Base-by-base conservation (phyloP, 495 filamentous ascomycete species). In the Talaromyces nanjingensis region DNA sequence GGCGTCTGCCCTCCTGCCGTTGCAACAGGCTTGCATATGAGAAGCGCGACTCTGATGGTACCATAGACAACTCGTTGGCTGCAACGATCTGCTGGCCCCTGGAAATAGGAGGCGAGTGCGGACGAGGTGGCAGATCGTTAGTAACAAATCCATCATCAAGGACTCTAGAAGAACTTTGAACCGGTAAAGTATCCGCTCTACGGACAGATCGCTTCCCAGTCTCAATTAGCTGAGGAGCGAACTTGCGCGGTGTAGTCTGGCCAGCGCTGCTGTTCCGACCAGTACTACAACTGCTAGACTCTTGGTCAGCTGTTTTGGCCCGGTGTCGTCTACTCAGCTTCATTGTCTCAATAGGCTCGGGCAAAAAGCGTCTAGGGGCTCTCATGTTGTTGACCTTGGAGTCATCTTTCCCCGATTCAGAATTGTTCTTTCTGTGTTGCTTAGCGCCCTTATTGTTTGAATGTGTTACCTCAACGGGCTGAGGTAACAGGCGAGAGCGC, bases 221-320 rank as follows among this genome's bases (percentile, higher is more conserved):
- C 69, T 85, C 84, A 55, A 87, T 81, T 29, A 87, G 71, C 60
- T 86, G 78, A 2, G 85, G 86, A 24, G 77, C 73, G 65, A 87
- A 88, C 65, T 75, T 81, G 58, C 82, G 73, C 65, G 71, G 71
- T 64, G 64, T 56, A 18, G 63, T 68, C 18, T 63, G 55, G 62
- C 67, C 22, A 55, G 57, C 22, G 58, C 60, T 37, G 63, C 24
- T 20, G 42, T 25, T 56, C 33, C 22, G 9, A 27, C 27, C 52
- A 54, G 24, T 39, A 60, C 63, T 49, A 58, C 62, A 34, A 59
- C 59, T 49, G 55, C 16, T 55, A 14, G 34, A 24, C 55, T 55
- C 61, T 29, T 66, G 56, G 66, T 49, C 63, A 49, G 62, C 49
- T 52, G 47, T 22, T 58, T 45, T 55, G 65, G 59, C 42, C 33